These are phyloP conservation scores for Tephrocybe sp. DNA, from an alignment of 768 basidiomycete genomes.

Conservation along the genomic window DNA sequence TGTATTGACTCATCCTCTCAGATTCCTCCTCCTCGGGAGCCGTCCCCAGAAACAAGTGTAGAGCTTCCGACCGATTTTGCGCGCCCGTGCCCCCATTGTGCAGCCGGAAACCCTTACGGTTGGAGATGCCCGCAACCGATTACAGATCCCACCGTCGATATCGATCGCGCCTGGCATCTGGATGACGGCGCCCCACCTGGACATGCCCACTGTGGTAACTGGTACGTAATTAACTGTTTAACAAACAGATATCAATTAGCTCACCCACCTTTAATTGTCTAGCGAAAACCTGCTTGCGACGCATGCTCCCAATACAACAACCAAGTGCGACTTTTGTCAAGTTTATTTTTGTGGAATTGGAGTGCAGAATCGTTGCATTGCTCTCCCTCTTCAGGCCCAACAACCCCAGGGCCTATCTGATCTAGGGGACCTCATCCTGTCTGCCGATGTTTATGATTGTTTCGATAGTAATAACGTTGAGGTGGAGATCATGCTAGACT, in stretches of 20 bases:
- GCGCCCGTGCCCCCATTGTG: slow-evolving; percentile 80
- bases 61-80: slow-evolving; percentile 62
- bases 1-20: slow-evolving; percentile 26
- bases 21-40: slow-evolving; percentile 75
- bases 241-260: background rate
- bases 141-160: slow-evolving; percentile 63
- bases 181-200: slow-evolving; percentile 80
- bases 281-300: slow-evolving; percentile 77
- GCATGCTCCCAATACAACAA: slow-evolving; percentile 64
- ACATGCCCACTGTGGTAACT: slow-evolving; percentile 79
- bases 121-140: slow-evolving; percentile 85
- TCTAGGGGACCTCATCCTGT: slow-evolving; percentile 74
- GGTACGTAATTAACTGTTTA: slow-evolving; percentile 35
- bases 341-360: slow-evolving; percentile 82
- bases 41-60: slow-evolving; percentile 73
- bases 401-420: slow-evolving; percentile 69
- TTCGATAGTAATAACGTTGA: slow-evolving; percentile 78
- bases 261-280: background rate
- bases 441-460: slow-evolving; percentile 73
- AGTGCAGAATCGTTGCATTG: slow-evolving; percentile 70
- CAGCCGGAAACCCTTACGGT: slow-evolving; percentile 64
- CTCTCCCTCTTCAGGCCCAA: slow-evolving; percentile 52
- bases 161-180: slow-evolving; percentile 71
- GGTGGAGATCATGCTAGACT: slow-evolving; percentile 83
- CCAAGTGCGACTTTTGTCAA: slow-evolving; percentile 81